Conservation (phyloP, 768 basidiomycete species). For the Lactarius evosmus region DNA sequence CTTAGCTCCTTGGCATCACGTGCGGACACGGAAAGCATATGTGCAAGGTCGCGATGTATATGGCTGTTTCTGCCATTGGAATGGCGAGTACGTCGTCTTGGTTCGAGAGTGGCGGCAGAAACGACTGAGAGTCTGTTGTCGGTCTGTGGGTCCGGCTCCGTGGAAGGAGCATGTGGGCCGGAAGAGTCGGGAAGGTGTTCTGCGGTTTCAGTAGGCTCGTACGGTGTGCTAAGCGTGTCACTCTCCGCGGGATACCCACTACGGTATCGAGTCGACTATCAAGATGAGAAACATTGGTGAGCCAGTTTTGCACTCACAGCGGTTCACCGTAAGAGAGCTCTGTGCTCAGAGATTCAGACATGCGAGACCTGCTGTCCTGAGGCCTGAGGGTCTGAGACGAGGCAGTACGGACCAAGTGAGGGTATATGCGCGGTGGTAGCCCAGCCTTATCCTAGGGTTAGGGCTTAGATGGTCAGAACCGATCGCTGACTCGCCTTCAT, state of each 20-base stretch:
- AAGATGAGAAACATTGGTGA: conserved; percentile 12
- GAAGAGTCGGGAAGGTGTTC: neutral
- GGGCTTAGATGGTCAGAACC: conserved; percentile 12
- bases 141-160: neutral
- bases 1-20: conserved; percentile 32
- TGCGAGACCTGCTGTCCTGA: neutral
- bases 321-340: conserved; percentile 16
- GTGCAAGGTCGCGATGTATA: conserved; percentile 25
- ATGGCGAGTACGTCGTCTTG: conserved; percentile 25
- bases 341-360: conserved; percentile 17
- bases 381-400: neutral
- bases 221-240: neutral
- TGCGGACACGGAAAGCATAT: conserved; percentile 25
- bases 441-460: conserved; percentile 20
- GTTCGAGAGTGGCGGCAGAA: conserved; percentile 25
- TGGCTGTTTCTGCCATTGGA: conserved; percentile 18
- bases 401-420: neutral
- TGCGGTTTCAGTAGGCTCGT: conserved; percentile 3
- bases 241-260: conserved; percentile 3
- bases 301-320: conserved; percentile 16
- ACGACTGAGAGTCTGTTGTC: conserved; percentile 23
- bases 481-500: conserved; percentile 10
- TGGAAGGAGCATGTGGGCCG: neutral
- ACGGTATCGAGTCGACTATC: conserved; percentile 9
- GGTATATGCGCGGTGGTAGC: neutral